Base-by-base conservation (phyloP, 306 rosid species). In the Acmispon strigosus region DNA sequence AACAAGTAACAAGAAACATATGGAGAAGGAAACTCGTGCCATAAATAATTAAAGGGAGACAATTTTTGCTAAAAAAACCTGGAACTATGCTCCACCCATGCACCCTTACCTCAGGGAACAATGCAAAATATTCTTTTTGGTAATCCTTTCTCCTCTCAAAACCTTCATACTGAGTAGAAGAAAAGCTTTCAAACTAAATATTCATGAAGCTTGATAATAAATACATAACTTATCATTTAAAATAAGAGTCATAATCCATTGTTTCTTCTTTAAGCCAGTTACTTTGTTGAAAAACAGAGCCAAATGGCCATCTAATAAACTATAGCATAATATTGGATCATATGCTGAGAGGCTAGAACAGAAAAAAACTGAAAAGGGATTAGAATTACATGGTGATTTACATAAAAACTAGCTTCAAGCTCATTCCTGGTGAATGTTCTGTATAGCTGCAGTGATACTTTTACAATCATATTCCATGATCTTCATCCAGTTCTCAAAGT, bases 401-500 rank as follows among this genome's bases (percentile, higher is more conserved):
- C 66, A 22, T 17, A 62, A 42, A 51, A 64, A 77, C 60, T 65
- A 43, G 75, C 66, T 42, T 55, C 60, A 50, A 60, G 63, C 70
- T 87, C 77, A 87, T 15, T 76, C 83, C 62, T 83, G 86, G 57
- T 85, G 85, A 67, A 87, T 87, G 69, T 85, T 85, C 24, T 81
- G 83, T 68, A 87, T 85, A 45, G 92, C 90, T 10, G 88, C 67
- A 60, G 69, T 83, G 84, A 87, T 73, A 72, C 82, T 85, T 79
- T 83, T 87, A 81, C 88, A 82, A 44, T 85, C 92, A 42, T 78
- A 82, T 62, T 85, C 89, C 81, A 85, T 82, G 76, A 74, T 61
- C 89, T 80, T 87, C 88, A 83, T 85, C 90, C 86, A 83, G 76
- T 84, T 82, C 81, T 87, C 89, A 44, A 87, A 87, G 77, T 87